Evolutionary conservation across 2,329 filamentous ascomycete species (phyloP).

Genomic region (Claviceps maximensis): DNA sequence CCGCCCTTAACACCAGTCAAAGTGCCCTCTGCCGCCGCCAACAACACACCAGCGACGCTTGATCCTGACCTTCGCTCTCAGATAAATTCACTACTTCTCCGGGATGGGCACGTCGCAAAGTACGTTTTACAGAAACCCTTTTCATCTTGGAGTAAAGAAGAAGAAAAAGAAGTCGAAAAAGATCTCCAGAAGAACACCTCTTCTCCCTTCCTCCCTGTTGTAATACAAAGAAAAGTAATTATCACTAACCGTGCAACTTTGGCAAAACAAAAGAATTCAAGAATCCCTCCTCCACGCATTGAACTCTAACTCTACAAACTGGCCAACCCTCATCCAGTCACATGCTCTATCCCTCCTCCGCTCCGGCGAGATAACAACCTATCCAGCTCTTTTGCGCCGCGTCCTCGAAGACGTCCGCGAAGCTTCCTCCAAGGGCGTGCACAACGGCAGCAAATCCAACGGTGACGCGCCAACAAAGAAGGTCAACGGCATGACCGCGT

Average conservation of each 20-base stretch:
- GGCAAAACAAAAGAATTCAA: conserved; percentile 37
- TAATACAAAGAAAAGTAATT: neutral
- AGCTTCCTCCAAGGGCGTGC: conserved; percentile 23
- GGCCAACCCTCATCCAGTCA: conserved; percentile 45
- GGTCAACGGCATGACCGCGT: conserved; percentile 13
- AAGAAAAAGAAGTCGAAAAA: neutral
- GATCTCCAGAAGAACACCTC: neutral
- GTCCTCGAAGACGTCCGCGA: conserved; percentile 49
- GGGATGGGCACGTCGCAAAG: conserved; percentile 47
- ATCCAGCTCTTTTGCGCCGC: conserved; percentile 45
- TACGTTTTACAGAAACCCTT: conserved; percentile 18
- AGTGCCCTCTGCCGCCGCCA: conserved; percentile 44
- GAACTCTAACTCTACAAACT: conserved; percentile 45
- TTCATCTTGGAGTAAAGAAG: neutral
- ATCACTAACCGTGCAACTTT: neutral
- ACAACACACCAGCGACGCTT: conserved; percentile 44
- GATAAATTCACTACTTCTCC: conserved; percentile 45
- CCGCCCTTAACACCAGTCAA: conserved; percentile 43
- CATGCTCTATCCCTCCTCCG: conserved; percentile 49
- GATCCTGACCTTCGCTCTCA: conserved; percentile 50
- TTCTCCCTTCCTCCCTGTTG: neutral
- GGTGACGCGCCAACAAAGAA: conserved; percentile 15
- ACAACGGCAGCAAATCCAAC: conserved; percentile 23
- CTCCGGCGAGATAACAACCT: conserved; percentile 44
- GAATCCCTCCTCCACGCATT: conserved; percentile 50